phyloP scores from a whole-genome alignment of 768 basidiomycete species.

The Leccinum fibrillosum region DNA sequence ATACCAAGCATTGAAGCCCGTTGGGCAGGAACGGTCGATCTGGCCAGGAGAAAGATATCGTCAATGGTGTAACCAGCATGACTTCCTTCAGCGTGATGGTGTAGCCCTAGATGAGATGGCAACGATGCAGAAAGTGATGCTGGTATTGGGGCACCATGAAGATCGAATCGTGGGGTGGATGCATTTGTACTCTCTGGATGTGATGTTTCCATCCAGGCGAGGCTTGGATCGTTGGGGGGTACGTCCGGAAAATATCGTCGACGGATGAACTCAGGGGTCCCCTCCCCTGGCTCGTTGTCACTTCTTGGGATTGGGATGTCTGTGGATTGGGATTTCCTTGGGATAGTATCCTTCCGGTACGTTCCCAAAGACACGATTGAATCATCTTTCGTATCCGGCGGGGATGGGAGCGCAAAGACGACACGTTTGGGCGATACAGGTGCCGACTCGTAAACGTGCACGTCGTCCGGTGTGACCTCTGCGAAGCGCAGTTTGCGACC shows the following conservation, averaged over 20 bases:
- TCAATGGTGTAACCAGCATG: conserved; percentile 88
- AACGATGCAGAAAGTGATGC: conserved; percentile 48
- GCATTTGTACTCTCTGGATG: conserved; percentile 11
- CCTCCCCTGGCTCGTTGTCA: conserved; percentile 50
- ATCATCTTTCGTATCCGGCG: conserved; percentile 23
- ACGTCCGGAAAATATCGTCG: conserved; percentile 77
- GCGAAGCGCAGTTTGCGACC: conserved; percentile 68
- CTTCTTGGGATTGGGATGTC: background rate
- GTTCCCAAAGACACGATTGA: conserved; percentile 38
- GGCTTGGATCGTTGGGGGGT: conserved; percentile 62
- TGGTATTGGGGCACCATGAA: conserved; percentile 69
- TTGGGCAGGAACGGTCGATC: conserved; percentile 83
- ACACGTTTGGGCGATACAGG: conserved; percentile 69
- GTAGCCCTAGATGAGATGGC: conserved; percentile 83
- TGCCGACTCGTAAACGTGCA: conserved; percentile 80
- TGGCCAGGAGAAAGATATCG: conserved; percentile 74
- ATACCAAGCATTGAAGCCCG: conserved; percentile 78
- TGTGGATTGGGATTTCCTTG: background rate
- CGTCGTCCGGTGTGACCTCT: conserved; percentile 67
- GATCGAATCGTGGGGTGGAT: conserved; percentile 63
- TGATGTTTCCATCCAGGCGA: conserved; percentile 70
- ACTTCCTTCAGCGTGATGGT: conserved; percentile 79
- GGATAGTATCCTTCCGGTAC: conserved; percentile 27
- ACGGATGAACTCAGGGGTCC: conserved; percentile 81
- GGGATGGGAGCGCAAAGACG: conserved; percentile 52